Conservation (phyloP, 1,284 basidiomycete genomes). For the Gymnopus androsaceus region DNA sequence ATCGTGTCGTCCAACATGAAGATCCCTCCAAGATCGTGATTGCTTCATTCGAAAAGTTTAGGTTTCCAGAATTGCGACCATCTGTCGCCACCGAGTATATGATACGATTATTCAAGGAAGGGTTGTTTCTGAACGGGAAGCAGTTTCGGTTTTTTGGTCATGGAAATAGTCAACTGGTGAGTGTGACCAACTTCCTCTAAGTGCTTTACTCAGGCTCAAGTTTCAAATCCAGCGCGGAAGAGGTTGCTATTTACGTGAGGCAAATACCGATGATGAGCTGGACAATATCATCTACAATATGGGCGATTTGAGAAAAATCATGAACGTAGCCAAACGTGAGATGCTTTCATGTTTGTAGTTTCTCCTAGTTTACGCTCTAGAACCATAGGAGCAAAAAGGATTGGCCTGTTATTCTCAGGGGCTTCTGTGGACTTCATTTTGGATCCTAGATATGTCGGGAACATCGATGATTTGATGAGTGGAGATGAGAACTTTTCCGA, state of each 20-base stretch:
- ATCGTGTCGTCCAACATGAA: slow-evolving; percentile 58
- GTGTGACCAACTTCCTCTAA: slow-evolving; percentile 17
- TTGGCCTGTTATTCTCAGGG: slow-evolving; percentile 64
- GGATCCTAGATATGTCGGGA: slow-evolving; percentile 47
- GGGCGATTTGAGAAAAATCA: slow-evolving; percentile 60
- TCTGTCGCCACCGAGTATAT: slow-evolving; percentile 57
- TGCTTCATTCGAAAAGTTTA: slow-evolving; percentile 51
- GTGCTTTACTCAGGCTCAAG: slow-evolving; percentile 6
- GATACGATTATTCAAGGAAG: slow-evolving; percentile 51
- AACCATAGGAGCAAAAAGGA: slow-evolving; percentile 59
- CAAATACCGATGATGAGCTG: slow-evolving; percentile 53
- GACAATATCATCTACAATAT: slow-evolving; percentile 54
- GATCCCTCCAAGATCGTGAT: slow-evolving; percentile 57
- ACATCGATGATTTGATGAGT: slow-evolving; percentile 59
- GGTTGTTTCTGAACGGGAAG: slow-evolving; percentile 55
- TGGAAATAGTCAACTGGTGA: slow-evolving; percentile 67
- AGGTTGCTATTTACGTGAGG: slow-evolving; percentile 61
- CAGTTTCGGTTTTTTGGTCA: slow-evolving; percentile 71
- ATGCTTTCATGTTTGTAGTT: slow-evolving; percentile 1
- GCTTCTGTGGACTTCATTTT: slow-evolving; percentile 59
- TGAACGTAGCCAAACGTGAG: slow-evolving; percentile 64
- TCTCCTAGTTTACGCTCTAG: neutral
- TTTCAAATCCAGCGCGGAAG: slow-evolving; percentile 49
- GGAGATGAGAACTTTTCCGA: slow-evolving; percentile 65
- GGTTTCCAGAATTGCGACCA: slow-evolving; percentile 51